Percentiles rank a stretch among this genome's conserved stretches.
Evolutionary conservation across 2,329 filamentous ascomycete species (phyloP).

Genomic region (Aspergillus viridinutans): DNA sequence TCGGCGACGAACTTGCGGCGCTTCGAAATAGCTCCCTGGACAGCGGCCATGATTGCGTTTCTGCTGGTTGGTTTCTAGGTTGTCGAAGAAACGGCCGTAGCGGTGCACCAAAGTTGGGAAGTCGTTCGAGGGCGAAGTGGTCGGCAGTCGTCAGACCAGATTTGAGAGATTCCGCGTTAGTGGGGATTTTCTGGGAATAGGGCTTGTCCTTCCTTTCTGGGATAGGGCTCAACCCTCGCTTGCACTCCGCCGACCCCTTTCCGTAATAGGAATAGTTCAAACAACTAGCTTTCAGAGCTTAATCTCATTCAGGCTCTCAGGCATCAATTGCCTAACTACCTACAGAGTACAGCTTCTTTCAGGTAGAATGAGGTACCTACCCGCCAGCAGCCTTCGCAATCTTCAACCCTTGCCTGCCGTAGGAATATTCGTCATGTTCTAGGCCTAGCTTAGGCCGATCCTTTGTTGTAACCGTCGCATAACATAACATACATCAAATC

Average conservation of each 20-base stretch:
- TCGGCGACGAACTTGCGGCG: conserved; percentile 78
- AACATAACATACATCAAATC: conserved; percentile 2
- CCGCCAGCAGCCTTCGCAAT: background rate
- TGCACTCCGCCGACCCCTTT: conserved; percentile 21
- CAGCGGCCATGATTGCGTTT: conserved; percentile 47
- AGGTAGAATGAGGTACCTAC: background rate
- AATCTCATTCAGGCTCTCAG: conserved; percentile 2
- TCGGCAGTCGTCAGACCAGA: conserved; percentile 26
- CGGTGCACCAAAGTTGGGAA: conserved; percentile 24
- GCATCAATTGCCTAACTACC: conserved; percentile 1
- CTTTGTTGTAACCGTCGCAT: background rate
- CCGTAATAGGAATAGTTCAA: conserved; percentile 16
- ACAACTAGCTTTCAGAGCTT: conserved; percentile 6
- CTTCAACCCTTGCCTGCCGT: background rate
- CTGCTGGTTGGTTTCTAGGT: conserved; percentile 27
- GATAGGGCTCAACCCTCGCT: conserved; percentile 41
- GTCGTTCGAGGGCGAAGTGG: conserved; percentile 29
- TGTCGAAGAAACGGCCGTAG: conserved; percentile 33
- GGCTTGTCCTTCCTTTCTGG: conserved; percentile 30
- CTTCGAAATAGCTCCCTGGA: conserved; percentile 51
- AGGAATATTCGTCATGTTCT: background rate
- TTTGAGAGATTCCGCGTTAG: conserved; percentile 35
- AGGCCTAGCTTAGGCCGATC: background rate
- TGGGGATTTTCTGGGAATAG: conserved; percentile 37
- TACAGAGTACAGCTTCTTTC: background rate